A percentile compares a stretch with the other conserved stretches of the same genome.
phyloP scores from a whole-genome alignment of 73 alveolate genomes.

The Tetrahymena malaccensis region DNA sequence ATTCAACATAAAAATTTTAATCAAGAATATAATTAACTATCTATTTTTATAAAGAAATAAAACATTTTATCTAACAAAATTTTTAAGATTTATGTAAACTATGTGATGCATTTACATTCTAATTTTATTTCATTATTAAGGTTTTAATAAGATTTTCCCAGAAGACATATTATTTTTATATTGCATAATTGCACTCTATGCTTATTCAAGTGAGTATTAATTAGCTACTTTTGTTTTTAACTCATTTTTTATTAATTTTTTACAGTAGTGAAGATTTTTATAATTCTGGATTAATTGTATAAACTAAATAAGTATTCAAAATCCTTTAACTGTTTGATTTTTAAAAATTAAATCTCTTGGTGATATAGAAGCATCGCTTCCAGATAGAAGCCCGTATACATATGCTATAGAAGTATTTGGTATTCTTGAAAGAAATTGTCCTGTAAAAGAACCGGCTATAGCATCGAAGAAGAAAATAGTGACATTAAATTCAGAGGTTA shows the following conservation, averaged over 20 bases:
- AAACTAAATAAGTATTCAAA: neutral
- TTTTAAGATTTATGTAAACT: too few relatives aligned
- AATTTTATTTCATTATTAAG: neutral
- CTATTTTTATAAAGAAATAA: too few relatives aligned
- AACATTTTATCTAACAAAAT: too few relatives aligned
- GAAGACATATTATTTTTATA: neutral
- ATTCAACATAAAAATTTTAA: too few relatives aligned
- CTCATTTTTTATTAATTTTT: neutral
- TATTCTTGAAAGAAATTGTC: constrained; percentile 35
- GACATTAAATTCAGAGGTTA: constrained; percentile 7
- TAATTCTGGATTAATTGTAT: neutral
- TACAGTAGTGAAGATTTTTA: neutral
- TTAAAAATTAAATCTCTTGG: neutral
- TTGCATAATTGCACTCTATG: neutral
- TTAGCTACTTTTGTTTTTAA: neutral
- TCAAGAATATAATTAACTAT: too few relatives aligned
- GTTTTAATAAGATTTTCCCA: neutral
- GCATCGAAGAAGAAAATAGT: constrained; percentile 61
- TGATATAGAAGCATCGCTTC: neutral
- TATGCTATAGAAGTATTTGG: constrained; percentile 33
- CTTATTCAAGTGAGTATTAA: neutral
- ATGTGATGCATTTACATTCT: too few relatives aligned
- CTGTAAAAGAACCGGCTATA: constrained; percentile 56
- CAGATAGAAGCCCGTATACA: constrained; percentile 51
- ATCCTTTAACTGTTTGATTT: neutral